Evolutionary conservation across 139 green algal genomes (phyloP).

Genomic region (Chlorella sp.): DNA sequence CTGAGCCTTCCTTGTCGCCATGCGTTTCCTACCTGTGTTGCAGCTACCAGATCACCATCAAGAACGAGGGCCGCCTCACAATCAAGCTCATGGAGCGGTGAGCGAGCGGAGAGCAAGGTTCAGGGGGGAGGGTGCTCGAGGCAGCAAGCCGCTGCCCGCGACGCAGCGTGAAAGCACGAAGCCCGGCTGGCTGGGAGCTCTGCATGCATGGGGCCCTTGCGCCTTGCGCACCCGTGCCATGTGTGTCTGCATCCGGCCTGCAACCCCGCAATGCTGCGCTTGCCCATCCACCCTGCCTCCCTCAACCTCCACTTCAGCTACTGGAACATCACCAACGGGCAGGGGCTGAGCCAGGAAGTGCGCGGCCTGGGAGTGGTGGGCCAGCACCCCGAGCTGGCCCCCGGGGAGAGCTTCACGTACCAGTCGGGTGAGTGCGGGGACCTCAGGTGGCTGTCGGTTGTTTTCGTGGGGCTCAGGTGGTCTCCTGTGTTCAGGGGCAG

Average conservation of each 20-base stretch:
- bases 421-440: background rate
- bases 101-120: background rate
- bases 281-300: background rate
- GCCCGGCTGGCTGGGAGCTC: no score
- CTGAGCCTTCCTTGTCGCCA: no score
- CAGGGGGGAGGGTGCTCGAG: no score
- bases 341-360: conserved; percentile 24
- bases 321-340: conserved; percentile 33
- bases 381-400: conserved; percentile 75
- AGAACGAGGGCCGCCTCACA: conserved; percentile 27
- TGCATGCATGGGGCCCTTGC: background rate
- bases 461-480: no score
- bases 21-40: no score
- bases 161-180: background rate
- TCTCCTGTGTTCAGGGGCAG: no score
- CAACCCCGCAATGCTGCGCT: background rate
- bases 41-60: conserved; percentile 40
- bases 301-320: background rate
- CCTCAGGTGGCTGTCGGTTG: no score
- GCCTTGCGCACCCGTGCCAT: background rate
- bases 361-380: conserved; percentile 82
- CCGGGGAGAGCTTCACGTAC: conserved; percentile 76
- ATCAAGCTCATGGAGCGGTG: conserved; percentile 39
- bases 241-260: background rate
- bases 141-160: background rate